A percentile compares a stretch with the other conserved stretches of the same genome.
Evolutionary conservation across 2,329 filamentous ascomycete species (phyloP).

Genomic region (Periconia sp.): DNA sequence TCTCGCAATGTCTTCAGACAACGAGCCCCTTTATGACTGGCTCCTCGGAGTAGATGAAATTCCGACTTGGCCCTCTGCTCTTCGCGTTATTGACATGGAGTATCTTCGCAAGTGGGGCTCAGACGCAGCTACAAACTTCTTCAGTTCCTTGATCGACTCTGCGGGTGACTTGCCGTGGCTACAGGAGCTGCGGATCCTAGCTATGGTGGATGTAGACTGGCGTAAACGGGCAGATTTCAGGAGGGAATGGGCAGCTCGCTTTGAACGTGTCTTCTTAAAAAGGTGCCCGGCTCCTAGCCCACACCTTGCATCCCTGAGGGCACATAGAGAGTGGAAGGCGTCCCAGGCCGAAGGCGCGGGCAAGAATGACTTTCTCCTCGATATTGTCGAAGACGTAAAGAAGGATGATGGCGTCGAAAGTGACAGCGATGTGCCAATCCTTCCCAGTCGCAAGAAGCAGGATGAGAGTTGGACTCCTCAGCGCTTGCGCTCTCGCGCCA

Average conservation of each 20-base stretch:
- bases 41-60: constrained; percentile 68
- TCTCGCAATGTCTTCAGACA: constrained; percentile 70
- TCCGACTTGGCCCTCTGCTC: constrained; percentile 77
- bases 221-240: constrained; percentile 81
- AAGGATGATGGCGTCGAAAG: constrained; percentile 15
- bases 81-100: constrained; percentile 75
- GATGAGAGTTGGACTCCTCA: constrained; percentile 37
- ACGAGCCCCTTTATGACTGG: constrained; percentile 74
- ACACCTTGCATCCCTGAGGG: constrained; percentile 50
- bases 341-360: constrained; percentile 10
- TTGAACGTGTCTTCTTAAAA: constrained; percentile 71
- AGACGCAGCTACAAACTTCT: constrained; percentile 75
- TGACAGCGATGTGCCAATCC: constrained; percentile 37
- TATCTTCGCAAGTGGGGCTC: constrained; percentile 78
- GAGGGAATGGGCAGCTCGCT: constrained; percentile 74
- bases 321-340: constrained; percentile 51
- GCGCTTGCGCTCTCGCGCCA: constrained; percentile 37
- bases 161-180: constrained; percentile 71
- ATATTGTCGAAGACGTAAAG: constrained; percentile 17
- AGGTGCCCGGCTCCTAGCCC: constrained; percentile 51
- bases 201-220: constrained; percentile 80
- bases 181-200: constrained; percentile 69
- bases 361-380: constrained; percentile 35
- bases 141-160: constrained; percentile 76
- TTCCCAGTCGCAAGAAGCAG: constrained; percentile 21